Percentiles rank a stretch among this genome's conserved stretches.
phyloP scores from a whole-genome alignment of 805 yeast species.

The Wickerhamomyces ciferrii region DNA sequence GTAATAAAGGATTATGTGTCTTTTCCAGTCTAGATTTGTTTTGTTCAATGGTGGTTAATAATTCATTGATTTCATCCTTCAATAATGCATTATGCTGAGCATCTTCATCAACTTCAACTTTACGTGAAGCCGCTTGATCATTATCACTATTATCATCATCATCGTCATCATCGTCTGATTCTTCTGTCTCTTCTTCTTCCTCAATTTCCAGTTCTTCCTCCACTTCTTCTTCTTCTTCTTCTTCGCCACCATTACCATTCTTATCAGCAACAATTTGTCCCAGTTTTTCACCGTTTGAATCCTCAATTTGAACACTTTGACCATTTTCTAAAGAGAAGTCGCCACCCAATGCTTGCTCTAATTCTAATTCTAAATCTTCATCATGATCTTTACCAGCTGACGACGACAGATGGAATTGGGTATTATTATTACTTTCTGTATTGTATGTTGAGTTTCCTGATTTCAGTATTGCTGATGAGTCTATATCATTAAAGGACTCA shows the following conservation, averaged over 20 bases:
- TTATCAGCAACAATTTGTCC: constrained; percentile 28
- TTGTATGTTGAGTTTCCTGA: background rate
- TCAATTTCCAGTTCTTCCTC: constrained; percentile 18
- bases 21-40: constrained; percentile 68
- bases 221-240: constrained; percentile 25
- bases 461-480: background rate
- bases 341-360: constrained; percentile 44
- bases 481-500: background rate
- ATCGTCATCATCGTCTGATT: constrained; percentile 43
- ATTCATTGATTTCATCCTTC: constrained; percentile 79
- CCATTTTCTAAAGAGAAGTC: constrained; percentile 12
- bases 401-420: background rate
- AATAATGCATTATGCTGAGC: constrained; percentile 68
- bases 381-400: constrained; percentile 16
- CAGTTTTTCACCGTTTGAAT: constrained; percentile 23
- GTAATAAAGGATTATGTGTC: constrained; percentile 79
- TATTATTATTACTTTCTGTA: background rate
- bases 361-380: constrained; percentile 49
- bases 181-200: constrained; percentile 26
- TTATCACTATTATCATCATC: constrained; percentile 53
- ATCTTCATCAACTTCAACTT: constrained; percentile 47
- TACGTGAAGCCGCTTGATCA: constrained; percentile 43
- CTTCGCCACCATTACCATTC: constrained; percentile 10
- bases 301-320: background rate
- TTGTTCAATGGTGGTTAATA: constrained; percentile 70